Evolutionary conservation across 1,284 basidiomycete species (phyloP).

Genomic region (Pascua guehoae): DNA sequence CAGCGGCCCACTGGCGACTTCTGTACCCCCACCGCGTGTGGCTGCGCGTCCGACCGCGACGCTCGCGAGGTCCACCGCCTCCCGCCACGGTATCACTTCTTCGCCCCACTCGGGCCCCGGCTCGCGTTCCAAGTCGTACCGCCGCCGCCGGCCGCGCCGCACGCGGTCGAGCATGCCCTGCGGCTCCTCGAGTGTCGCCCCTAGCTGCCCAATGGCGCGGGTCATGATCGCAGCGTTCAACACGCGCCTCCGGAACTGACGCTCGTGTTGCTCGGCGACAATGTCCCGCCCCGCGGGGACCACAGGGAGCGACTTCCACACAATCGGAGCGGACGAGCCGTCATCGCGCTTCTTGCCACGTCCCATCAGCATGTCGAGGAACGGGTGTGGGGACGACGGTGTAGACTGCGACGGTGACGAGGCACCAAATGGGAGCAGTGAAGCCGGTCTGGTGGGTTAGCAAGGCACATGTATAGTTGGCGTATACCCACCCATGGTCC

Average conservation of each 20-base stretch:
- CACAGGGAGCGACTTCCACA: constrained; percentile 59
- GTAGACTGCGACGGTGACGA: neutral
- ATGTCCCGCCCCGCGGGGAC: constrained; percentile 63
- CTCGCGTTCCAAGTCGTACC: constrained; percentile 50
- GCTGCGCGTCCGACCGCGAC: constrained; percentile 20
- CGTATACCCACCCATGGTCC: constrained; percentile 19
- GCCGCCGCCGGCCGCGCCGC: constrained; percentile 65
- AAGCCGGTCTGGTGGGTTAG: constrained; percentile 10
- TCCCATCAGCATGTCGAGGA: constrained; percentile 15
- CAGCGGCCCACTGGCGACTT: neutral
- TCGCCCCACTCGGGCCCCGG: constrained; percentile 41
- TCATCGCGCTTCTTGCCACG: constrained; percentile 12
- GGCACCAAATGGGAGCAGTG: constrained; percentile 14
- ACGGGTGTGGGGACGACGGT: constrained; percentile 3
- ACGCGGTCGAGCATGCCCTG: constrained; percentile 43
- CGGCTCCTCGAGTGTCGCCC: constrained; percentile 59
- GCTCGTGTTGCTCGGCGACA: constrained; percentile 57
- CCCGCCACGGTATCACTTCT: constrained; percentile 26
- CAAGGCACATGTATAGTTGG: no score
- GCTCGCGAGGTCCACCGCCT: constrained; percentile 29
- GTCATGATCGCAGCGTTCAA: constrained; percentile 27
- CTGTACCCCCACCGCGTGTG: neutral
- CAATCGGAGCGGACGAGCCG: neutral
- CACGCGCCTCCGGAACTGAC: constrained; percentile 58
- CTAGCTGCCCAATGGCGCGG: constrained; percentile 67